Conservation (phyloP, 345 rosid species). For the Lepidium sativum region DNA sequence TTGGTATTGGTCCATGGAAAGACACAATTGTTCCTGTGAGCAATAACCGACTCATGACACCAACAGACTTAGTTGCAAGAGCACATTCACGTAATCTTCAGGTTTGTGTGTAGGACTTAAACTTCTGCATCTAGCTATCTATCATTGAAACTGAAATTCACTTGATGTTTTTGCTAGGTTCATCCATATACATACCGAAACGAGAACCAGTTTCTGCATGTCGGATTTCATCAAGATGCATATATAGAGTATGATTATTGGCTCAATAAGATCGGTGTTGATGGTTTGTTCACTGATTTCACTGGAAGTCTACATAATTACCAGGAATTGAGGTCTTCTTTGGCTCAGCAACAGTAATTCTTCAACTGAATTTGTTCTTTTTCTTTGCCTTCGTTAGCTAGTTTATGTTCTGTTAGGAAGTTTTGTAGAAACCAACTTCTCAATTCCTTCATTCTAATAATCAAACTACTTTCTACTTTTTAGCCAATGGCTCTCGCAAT, state of each 20-base stretch:
- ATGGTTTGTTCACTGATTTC: slow-evolving; percentile 92
- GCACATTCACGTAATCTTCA: slow-evolving; percentile 73
- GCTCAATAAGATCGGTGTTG: slow-evolving; percentile 69
- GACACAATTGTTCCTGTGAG: slow-evolving; percentile 75
- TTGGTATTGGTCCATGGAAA: slow-evolving; percentile 99
- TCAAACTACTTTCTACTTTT: not conserved
- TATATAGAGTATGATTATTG: slow-evolving; percentile 68
- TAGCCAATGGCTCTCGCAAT: not conserved
- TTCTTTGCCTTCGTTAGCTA: not conserved
- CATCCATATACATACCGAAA: slow-evolving; percentile 86
- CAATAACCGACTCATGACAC: slow-evolving; percentile 46
- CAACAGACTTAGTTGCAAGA: slow-evolving; percentile 81
- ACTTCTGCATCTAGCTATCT: not conserved
- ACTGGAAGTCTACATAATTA: slow-evolving; percentile 68
- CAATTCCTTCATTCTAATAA: not conserved
- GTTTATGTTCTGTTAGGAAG: not conserved
- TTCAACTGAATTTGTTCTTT: not conserved
- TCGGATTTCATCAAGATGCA: slow-evolving; percentile 61
- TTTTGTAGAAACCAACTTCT: not conserved
- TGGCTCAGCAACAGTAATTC: slow-evolving; percentile 10
- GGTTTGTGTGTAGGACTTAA: slow-evolving; percentile 33
- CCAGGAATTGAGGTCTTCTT: slow-evolving; percentile 54
- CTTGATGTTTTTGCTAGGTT: slow-evolving; percentile 42
- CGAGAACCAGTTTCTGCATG: slow-evolving; percentile 55
- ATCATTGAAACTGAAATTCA: not conserved